Base-by-base conservation (phyloP, 1,284 basidiomycete genomes). In the Porogramme epimiltina region DNA sequence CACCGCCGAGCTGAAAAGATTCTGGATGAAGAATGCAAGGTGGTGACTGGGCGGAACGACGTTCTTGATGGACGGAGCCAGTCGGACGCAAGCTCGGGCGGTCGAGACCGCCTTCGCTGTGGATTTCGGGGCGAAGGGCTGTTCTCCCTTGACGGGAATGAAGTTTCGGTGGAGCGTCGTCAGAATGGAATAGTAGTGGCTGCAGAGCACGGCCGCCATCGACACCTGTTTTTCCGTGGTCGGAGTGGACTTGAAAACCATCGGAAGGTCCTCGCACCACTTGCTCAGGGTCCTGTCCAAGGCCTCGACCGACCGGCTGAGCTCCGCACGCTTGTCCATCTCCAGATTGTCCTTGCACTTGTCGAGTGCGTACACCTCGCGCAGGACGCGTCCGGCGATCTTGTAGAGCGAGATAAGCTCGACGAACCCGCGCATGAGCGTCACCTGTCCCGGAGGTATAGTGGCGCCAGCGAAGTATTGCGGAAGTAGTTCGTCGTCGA, bases 81-180 rank as follows among this genome's bases (percentile, higher is more conserved):
- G 81, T 48, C 86, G 84, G 59, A 95, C 92, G 69, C 89, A 91
- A 43, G 87, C 84, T 26, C 90, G 81, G 53, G 92, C 84, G 54
- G 87, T 85, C 51, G 85, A 80, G 44, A 92, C 84, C 6, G 90
- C 90, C 66, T 89, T 91, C n/a, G 78, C 74, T 2, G 84, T 85
- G 20, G 88, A 89, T 54, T 81, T 84, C 4, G 85, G 80, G 22
- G 80, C 77, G 31, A 82, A 73, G 18, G 79, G 77, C 60, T 86
- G 83, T 55, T 87, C 88, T 23, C 77, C 80, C 64, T 80, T 85
- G 50, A 91, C 82, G 20, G 89, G 84, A 47, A 95, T 73, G 64
- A 94, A 87, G 69, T 94, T 94, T 37, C 93, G 91, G 67, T 95
- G 93, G 34, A 95, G 81, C 0, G 93, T 93, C 18, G 90, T 92